Conservation (phyloP, 1,284 basidiomycete species). For the Tylopilus sp. region DNA sequence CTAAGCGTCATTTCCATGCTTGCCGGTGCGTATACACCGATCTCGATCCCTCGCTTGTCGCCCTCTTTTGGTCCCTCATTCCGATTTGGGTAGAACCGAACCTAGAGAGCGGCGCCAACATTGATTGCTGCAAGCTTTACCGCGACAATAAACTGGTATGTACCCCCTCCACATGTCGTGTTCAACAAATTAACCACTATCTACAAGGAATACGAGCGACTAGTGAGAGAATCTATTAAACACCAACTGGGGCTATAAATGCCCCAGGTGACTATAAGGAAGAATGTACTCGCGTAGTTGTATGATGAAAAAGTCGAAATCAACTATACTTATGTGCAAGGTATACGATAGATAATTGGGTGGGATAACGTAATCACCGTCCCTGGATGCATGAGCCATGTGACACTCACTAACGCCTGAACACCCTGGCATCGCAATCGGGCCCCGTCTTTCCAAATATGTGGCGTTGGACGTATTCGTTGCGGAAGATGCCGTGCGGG, state of each 20-base stretch:
- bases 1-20: constrained; percentile 98
- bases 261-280: constrained; percentile 19
- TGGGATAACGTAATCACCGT: neutral
- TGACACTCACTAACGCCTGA: constrained; percentile 51
- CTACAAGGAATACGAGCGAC: constrained; percentile 76
- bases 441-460: constrained; percentile 65
- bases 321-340: neutral
- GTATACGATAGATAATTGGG: constrained; percentile 8
- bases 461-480: constrained; percentile 83
- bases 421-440: constrained; percentile 63
- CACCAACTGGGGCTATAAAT: constrained; percentile 76
- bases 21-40: constrained; percentile 67
- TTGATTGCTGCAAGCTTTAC: constrained; percentile 97
- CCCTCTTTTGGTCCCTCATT: neutral
- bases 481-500: constrained; percentile 84
- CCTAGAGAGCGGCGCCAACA: constrained; percentile 97
- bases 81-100: constrained; percentile 83
- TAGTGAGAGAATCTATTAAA: constrained; percentile 75
- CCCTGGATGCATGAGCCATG: constrained; percentile 16
- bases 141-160: constrained; percentile 80
- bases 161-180: neutral
- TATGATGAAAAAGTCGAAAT: constrained; percentile 3
- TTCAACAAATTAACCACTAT: constrained; percentile 7
- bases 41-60: constrained; percentile 3
- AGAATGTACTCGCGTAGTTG: constrained; percentile 23